A percentile compares a stretch with the other conserved stretches of the same genome.
phyloP scores from a whole-genome alignment of 352 stramenopile species.

The Pythium aristosporum region DNA sequence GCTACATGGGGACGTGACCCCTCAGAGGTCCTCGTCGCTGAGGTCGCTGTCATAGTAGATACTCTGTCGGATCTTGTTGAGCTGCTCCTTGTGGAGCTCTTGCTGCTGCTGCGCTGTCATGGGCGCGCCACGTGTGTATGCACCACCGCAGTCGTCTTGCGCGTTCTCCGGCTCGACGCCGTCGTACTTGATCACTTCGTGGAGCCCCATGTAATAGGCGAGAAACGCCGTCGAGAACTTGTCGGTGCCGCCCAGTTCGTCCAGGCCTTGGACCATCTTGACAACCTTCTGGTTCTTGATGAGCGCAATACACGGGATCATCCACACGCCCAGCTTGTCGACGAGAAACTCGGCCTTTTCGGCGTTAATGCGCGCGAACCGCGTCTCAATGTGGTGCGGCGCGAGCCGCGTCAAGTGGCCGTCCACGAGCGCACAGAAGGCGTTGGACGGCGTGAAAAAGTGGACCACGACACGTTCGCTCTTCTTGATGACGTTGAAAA shows the following conservation, averaged over 20 bases:
- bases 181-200: constrained; percentile 96
- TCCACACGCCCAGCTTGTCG: constrained; percentile 93
- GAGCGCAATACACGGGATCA: constrained; percentile 96
- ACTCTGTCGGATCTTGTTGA: constrained; percentile 79
- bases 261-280: constrained; percentile 95
- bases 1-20: not conserved
- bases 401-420: constrained; percentile 90
- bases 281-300: constrained; percentile 95
- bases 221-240: constrained; percentile 93
- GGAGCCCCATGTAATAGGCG: constrained; percentile 88
- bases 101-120: constrained; percentile 33
- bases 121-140: constrained; percentile 45
- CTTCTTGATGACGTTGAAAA: constrained; percentile 94
- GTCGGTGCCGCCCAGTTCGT: constrained; percentile 93
- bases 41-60: constrained; percentile 87
- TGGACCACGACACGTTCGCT: constrained; percentile 92
- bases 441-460: constrained; percentile 94
- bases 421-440: constrained; percentile 93
- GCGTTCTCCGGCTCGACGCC: constrained; percentile 77
- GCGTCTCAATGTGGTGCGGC: constrained; percentile 91
- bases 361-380: constrained; percentile 95
- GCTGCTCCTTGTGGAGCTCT: constrained; percentile 39
- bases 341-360: constrained; percentile 97
- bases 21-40: constrained; percentile 55
- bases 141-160: constrained; percentile 62